Base-by-base conservation (phyloP, 768 basidiomycete species). In the Trametes sanguinea region DNA sequence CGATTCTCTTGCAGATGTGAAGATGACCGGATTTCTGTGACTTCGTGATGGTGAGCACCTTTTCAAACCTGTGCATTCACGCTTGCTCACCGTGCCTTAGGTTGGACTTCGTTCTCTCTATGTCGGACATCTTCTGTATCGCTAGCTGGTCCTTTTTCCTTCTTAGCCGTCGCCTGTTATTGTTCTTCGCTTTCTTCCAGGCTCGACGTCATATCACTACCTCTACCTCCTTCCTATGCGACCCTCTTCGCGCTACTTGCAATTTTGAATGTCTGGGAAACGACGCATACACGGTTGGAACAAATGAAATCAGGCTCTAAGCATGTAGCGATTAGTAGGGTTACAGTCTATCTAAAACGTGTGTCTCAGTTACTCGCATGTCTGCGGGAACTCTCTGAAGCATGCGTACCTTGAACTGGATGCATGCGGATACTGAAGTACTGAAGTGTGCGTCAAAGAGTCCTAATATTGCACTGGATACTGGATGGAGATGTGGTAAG, bases 1-100 rank as follows among this genome's bases (percentile, higher is more conserved):
- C 70, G 27, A 68, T 72, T 61, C 63, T 51, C 54, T 32, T 69
- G 29, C 29, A 67, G 43, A 48, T 65, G 22, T 65, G 46, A 60
- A 40, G 11, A 33, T 10, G 32, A 37, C 9, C 5, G 10, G 13
- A 6, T 44, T 43, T 11, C 17, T n/a, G 11, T 14, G 51, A 13
- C 11, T 22, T 22, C 27, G 53, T 56, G 3, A 32, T 6, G 35
- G 33, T 52, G 22, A 8, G 42, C 5, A 43, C n/a, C n/a, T n/a
- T 43, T n/a, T n/a, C n/a, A n/a, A n/a, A n/a, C n/a, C n/a, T 43
- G 14, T 43, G 7, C 14, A 4, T 14, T 29, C 13, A 13, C 14
- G 48, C 30, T 1, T 4, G 32, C 1, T 11, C 8, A 13, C 30
- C 32, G 48, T 32, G 11, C n/a, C n/a, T n/a, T n/a, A n/a, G n/a